Evolutionary conservation across 1,139 yeast species (phyloP).

Genomic region (Yamadazyma conglobata): DNA sequence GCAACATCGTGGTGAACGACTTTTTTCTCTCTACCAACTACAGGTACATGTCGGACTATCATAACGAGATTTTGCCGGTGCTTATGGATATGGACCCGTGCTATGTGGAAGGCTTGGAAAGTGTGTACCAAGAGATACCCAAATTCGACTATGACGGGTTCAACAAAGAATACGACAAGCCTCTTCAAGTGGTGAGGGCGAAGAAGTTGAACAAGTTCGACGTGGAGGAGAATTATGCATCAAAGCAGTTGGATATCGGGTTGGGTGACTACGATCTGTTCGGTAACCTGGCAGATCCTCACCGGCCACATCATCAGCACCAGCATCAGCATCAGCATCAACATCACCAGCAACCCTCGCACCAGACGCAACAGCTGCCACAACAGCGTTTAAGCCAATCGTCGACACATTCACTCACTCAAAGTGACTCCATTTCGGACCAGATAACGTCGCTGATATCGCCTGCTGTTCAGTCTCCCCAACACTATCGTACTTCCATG

Average conservation of each 20-base stretch:
- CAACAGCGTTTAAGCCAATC: conserved; percentile 1
- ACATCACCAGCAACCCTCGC: conserved; percentile 8
- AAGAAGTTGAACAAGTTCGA: conserved; percentile 5
- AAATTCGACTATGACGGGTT: conserved; percentile 33
- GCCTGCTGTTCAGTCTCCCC: too few species aligned
- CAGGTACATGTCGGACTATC: conserved; percentile 37
- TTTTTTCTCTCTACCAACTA: conserved; percentile 37
- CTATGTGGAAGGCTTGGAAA: conserved; percentile 31
- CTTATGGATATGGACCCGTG: conserved; percentile 27
- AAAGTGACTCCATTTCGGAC: conserved; percentile 1
- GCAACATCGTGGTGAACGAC: conserved; percentile 35
- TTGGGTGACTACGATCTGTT: conserved; percentile 1
- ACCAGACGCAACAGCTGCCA: conserved; percentile 4
- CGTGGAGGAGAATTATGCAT: conserved; percentile 1
- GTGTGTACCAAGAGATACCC: conserved; percentile 30
- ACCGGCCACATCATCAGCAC: conserved; percentile 8
- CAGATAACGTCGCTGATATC: conserved; percentile 1
- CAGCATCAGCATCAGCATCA: conserved; percentile 12
- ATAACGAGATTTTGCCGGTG: conserved; percentile 36
- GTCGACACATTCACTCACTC: not conserved
- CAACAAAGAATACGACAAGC: conserved; percentile 27
- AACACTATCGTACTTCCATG: too few species aligned
- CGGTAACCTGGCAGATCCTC: conserved; percentile 6
- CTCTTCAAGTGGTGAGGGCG: conserved; percentile 16
- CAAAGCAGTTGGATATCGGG: conserved; percentile 1